Evolutionary conservation across 2,329 filamentous ascomycete species (phyloP).

Genomic region (Talaromyces sp.): DNA sequence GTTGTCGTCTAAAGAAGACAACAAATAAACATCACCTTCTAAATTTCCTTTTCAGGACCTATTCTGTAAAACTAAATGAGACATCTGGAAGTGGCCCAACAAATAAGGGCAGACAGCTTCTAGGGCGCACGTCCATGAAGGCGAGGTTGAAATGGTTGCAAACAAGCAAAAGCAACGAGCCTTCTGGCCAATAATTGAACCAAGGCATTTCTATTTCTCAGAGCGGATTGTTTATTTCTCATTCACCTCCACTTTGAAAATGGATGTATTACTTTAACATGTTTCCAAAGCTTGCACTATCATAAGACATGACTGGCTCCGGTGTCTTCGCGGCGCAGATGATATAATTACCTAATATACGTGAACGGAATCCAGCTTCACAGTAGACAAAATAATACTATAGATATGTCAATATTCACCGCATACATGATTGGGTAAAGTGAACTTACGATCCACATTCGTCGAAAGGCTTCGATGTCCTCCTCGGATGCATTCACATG

Average conservation of each 20-base stretch:
- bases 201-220: background rate
- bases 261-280: background rate
- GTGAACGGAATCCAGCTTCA: conserved; percentile 66
- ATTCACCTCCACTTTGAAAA: background rate
- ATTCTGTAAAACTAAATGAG: no score
- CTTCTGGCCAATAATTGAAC: background rate
- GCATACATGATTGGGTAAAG: background rate
- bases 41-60: no score
- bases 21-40: no score
- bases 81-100: no score
- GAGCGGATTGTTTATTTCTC: background rate
- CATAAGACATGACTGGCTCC: conserved; percentile 6
- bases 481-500: conserved; percentile 56
- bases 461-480: conserved; percentile 61
- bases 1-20: no score
- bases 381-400: conserved; percentile 72
- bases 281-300: background rate
- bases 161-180: background rate
- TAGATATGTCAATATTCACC: conserved; percentile 3
- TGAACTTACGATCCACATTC: conserved; percentile 60
- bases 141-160: no score
- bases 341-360: conserved; percentile 67
- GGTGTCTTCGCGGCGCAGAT: conserved; percentile 57
- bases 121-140: no score
- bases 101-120: no score